Conservation (phyloP, 371 early-diverging fungal species). For the Mortierella sp. region DNA sequence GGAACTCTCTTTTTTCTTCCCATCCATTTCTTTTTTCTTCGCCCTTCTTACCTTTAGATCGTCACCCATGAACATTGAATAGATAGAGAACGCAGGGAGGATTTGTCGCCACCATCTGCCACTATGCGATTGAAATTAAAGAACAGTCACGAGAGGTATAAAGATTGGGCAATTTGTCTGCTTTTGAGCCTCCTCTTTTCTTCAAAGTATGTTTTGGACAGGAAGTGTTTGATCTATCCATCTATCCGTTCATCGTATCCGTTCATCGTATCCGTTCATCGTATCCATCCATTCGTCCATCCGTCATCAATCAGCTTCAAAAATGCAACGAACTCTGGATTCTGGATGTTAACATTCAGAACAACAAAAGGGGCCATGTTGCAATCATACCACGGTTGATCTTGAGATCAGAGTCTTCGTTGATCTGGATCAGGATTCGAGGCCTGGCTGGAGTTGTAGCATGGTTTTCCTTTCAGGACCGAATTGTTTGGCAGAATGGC, state of each 20-base stretch:
- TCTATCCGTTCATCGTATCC: background rate
- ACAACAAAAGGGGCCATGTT: background rate
- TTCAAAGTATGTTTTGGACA: constrained; percentile 1
- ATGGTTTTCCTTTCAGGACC: background rate
- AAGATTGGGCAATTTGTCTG: too few relatives aligned
- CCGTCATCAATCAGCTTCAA: background rate
- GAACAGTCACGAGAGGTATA: too few relatives aligned
- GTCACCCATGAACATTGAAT: too few relatives aligned
- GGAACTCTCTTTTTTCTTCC: too few relatives aligned
- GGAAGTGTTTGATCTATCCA: background rate
- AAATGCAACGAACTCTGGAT: background rate
- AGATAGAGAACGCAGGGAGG: too few relatives aligned
- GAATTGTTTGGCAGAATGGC: background rate
- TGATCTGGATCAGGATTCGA: background rate
- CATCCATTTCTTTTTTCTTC: too few relatives aligned
- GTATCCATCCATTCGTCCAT: constrained; percentile 23
- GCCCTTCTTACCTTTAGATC: too few relatives aligned
- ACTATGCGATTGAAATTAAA: too few relatives aligned
- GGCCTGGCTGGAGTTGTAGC: background rate
- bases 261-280: background rate
- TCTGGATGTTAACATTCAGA: background rate
- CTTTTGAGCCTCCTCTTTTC: background rate
- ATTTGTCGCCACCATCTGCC: too few relatives aligned
- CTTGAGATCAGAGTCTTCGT: background rate
- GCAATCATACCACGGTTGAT: background rate